These are phyloP conservation scores for Lagenaria siceraria DNA, from an alignment of 306 rosid genomes.

Conservation along the genomic window DNA sequence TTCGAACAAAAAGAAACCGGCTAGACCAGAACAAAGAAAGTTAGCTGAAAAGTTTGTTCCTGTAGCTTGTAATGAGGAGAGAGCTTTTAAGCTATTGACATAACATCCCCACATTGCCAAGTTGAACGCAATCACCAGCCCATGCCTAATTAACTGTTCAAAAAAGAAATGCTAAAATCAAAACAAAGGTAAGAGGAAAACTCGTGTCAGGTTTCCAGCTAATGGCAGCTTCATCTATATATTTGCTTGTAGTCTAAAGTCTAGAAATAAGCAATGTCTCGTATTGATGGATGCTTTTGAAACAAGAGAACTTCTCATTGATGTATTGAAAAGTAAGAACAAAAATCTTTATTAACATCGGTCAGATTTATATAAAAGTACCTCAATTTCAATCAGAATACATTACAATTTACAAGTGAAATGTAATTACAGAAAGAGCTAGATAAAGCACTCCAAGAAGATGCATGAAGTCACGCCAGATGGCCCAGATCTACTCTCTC, in stretches of 20 bases:
- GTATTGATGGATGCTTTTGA: neutral
- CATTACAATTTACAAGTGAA: neutral
- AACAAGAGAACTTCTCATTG: neutral
- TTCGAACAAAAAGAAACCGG: slow-evolving; percentile 55
- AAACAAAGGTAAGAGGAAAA: neutral
- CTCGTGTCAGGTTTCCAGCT: neutral
- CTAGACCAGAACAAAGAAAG: slow-evolving; percentile 76
- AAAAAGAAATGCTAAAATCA: neutral
- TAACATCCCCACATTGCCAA: slow-evolving; percentile 79
- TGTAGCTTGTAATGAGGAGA: slow-evolving; percentile 81
- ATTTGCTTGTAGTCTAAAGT: neutral
- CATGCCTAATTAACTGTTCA: slow-evolving; percentile 48
- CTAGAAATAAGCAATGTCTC: neutral
- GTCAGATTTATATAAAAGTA: neutral
- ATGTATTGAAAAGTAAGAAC: neutral
- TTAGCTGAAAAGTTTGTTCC: slow-evolving; percentile 83
- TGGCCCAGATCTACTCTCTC: neutral
- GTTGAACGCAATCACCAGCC: slow-evolving; percentile 46
- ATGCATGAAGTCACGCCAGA: neutral
- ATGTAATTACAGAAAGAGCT: neutral
- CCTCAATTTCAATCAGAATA: neutral
- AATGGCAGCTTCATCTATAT: neutral
- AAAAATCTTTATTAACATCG: neutral
- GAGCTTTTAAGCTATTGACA: slow-evolving; percentile 75
- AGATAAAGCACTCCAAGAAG: neutral